Evolutionary conservation across 169 alveolate species (phyloP), one percentile per base, ranked within the genome.

Genomic region (Fabrea salina): DNA sequence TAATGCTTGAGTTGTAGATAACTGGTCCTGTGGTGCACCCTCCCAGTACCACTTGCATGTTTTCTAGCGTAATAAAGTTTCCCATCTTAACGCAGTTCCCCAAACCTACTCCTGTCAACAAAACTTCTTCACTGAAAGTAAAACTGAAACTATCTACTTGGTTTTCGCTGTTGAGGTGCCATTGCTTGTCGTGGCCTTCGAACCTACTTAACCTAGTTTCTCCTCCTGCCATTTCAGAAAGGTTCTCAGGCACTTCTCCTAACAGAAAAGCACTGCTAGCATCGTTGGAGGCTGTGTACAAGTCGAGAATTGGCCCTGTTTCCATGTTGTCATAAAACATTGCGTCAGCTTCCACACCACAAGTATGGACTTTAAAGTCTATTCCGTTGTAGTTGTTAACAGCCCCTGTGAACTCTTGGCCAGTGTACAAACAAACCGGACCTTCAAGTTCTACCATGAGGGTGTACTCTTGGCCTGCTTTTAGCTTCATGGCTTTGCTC

Each of bases 141-240:
- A 70, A 70, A 13, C 50, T n/a, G 25, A 70, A 47, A 4, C 67
- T 22, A 3, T 70, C 79, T 13, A 70, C 79, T 19, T 70, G 79
- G 27, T 70, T 70, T 47, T 70, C 79, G 32, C 54, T 27, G 3
- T 49, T 49, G 2, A 70, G 44, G 25, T 70, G 79, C 79, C 79
- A 70, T 44, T 70, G 79, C n/a, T 70, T 70, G 5, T 70, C 79
- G 25, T 33, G 13, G 5, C 25, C 66, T 27, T 70, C 79, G 37
- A 70, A 70, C 32, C 79, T 70, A 19, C 49, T n/a, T 16, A 70
- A 30, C 22, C 19, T 27, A 32, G 44, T 49, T 37, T 70, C 79
- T 8, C 79, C 79, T 27, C 79, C 49, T 13, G 66, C 79, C n/a
- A 25, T 22, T 50, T 70, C 79, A n/a, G 37, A n/a, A 22, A 70